These are phyloP conservation scores for Gentiana straminea DNA, from an alignment of 257 asterid species.

Conservation along the genomic window DNA sequence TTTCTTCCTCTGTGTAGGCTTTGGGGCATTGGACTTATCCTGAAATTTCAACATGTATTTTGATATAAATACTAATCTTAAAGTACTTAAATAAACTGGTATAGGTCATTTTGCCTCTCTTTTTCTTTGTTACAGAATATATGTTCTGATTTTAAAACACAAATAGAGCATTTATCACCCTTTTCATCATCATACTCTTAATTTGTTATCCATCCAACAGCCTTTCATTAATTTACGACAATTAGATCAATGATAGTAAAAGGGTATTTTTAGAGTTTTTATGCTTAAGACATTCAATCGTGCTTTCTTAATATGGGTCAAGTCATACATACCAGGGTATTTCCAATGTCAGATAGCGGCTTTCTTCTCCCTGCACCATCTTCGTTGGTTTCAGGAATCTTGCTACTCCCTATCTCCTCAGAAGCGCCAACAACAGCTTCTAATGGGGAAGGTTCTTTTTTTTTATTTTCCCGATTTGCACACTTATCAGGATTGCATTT, in stretches of 20 bases:
- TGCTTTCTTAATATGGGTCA: no score
- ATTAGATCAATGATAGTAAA: no score
- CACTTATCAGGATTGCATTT: conserved; percentile 49
- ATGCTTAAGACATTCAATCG: no score
- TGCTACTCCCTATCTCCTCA: conserved; percentile 32
- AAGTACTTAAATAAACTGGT: not conserved
- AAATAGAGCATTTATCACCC: no score
- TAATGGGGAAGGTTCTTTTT: conserved; percentile 8
- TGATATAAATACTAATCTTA: not conserved
- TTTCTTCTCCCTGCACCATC: conserved; percentile 36
- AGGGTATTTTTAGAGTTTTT: no score
- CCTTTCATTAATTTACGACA: no score
- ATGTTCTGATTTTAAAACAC: no score
- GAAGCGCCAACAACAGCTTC: conserved; percentile 17
- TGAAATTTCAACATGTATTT: conserved; percentile 15
- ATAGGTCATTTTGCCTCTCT: not conserved
- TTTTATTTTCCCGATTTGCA: conserved; percentile 37
- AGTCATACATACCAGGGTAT: conserved; percentile 43
- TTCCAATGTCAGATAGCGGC: conserved; percentile 90
- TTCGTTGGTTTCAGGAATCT: conserved; percentile 31
- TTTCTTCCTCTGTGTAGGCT: conserved; percentile 52
- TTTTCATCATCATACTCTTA: no score
- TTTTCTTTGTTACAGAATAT: no score
- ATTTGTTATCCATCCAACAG: no score
- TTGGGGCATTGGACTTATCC: conserved; percentile 53